A percentile compares a stretch with the other conserved stretches of the same genome.
phyloP scores from a whole-genome alignment of 805 yeast genomes.

The Wickerhamia fluorescens region DNA sequence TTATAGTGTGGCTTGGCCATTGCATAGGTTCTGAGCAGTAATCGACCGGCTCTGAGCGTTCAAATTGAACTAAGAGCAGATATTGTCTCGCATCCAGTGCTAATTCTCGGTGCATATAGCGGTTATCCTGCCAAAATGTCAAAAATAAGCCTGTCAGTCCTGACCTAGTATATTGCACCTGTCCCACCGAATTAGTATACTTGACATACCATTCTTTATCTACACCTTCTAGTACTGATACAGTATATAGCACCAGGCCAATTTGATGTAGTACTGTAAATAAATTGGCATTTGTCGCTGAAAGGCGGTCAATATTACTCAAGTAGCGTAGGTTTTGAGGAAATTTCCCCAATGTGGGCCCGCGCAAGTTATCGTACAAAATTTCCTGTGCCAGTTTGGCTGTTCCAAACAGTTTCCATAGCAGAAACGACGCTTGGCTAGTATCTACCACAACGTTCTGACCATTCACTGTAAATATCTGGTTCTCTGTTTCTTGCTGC shows the following conservation, averaged over 20 bases:
- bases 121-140: slow-evolving; percentile 30
- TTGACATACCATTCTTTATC: slow-evolving; percentile 1
- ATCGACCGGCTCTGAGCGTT: too few relatives aligned
- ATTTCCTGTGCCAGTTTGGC: slow-evolving; percentile 19
- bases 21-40: too few relatives aligned
- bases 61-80: too few relatives aligned
- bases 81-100: too few relatives aligned
- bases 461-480: not conserved
- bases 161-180: slow-evolving; percentile 11
- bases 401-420: not conserved
- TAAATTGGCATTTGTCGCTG: slow-evolving; percentile 24
- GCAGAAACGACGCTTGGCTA: slow-evolving; percentile 3
- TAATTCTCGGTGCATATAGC: slow-evolving; percentile 21
- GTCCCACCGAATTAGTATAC: slow-evolving; percentile 19
- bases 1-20: too few relatives aligned
- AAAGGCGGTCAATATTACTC: slow-evolving; percentile 28
- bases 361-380: slow-evolving; percentile 19
- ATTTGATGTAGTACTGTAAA: slow-evolving; percentile 24
- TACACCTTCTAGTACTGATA: slow-evolving; percentile 19
- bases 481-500: not conserved
- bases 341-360: slow-evolving; percentile 18
- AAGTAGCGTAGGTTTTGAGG: slow-evolving; percentile 31
- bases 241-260: slow-evolving; percentile 19
- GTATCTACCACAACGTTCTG: slow-evolving; percentile 3
- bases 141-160: slow-evolving; percentile 26